Evolutionary conservation across 2,329 filamentous ascomycete genomes (phyloP), one percentile per base, ranked within the genome.

Genomic region (Sporothrix phasma): DNA sequence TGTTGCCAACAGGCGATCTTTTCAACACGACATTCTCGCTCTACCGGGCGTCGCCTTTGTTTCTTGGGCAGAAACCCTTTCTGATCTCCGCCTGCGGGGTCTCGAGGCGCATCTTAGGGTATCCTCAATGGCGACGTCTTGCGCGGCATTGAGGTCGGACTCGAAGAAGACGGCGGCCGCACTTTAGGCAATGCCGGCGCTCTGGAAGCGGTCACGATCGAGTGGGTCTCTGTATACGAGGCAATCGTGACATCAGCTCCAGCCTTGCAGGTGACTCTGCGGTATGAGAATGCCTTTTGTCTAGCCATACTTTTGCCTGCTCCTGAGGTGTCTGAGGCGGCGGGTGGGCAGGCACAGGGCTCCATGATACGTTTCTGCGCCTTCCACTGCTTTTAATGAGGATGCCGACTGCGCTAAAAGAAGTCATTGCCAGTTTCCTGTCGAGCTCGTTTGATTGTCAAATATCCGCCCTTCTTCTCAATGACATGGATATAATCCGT

Each of bases 1-100:
- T 26, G 2, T 46, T 45, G 22, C 49, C 81, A n/a, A 7, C n/a
- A 46, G 64, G 65, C 64, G 58, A 66, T 37, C 46, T 86, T 71
- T 83, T 82, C 75, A 81, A 83, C 73, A 84, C 80, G 0, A 84
- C 82, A 15, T 85, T 84, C 67, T 81, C 82, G 3, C 79, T 79
- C 5, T 79, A 84, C 69, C 80, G 81, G 54, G 77, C 79, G 2
- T 84, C 83, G 0, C 81, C 82, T 1, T 74, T 86, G 0, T 78
- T 80, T 69, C 65, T 82, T 24, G 81, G 80, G 62, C 72, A 3
- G 72, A 77, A 2, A 46, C 69, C 0, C 73, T 84, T 0, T 74
- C 73, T 0, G 54, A 71, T 0, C 47, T 70, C 0, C 76, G 78
- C 3, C 75, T 85, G 2, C 71, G 75, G 15, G 64, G 71, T 0